Conservation (phyloP, 257 asterid species). For the Solanum peruvianum region DNA sequence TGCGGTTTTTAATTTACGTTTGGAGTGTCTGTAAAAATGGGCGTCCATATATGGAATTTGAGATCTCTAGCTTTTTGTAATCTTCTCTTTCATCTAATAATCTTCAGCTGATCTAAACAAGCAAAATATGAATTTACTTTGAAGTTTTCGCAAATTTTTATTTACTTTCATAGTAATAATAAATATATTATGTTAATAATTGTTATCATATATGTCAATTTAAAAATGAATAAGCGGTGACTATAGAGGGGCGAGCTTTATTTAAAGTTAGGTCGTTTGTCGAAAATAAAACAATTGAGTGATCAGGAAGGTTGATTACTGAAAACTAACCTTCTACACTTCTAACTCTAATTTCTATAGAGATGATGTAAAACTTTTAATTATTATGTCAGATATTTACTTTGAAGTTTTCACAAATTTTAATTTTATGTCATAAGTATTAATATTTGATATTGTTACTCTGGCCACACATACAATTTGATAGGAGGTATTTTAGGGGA, state of each 20-base stretch:
- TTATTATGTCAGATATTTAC: neutral
- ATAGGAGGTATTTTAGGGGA: neutral
- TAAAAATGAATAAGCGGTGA: too few species aligned
- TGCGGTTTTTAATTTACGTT: neutral
- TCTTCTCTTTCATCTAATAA: neutral
- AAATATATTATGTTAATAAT: too few species aligned
- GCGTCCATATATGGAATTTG: constrained; percentile 1
- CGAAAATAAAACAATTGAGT: too few species aligned
- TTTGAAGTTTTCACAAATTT: neutral
- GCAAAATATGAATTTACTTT: neutral
- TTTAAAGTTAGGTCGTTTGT: too few species aligned
- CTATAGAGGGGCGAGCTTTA: too few species aligned
- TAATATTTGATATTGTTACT: neutral
- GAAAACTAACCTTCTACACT: neutral
- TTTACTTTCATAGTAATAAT: too few species aligned
- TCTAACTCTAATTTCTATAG: neutral
- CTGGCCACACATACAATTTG: neutral
- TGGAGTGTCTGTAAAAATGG: neutral
- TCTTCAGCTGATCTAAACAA: neutral
- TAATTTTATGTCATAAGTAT: neutral
- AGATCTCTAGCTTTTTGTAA: constrained; percentile 25
- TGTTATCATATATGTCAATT: too few species aligned
- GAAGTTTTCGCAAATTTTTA: too few species aligned
- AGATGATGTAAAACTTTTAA: neutral
- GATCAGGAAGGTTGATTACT: neutral